Evolutionary conservation across 225 moss, liverwort and hornwort genomes (phyloP), one percentile per base, ranked within the genome.

Genomic region (Physcomitrellopsis africana): DNA sequence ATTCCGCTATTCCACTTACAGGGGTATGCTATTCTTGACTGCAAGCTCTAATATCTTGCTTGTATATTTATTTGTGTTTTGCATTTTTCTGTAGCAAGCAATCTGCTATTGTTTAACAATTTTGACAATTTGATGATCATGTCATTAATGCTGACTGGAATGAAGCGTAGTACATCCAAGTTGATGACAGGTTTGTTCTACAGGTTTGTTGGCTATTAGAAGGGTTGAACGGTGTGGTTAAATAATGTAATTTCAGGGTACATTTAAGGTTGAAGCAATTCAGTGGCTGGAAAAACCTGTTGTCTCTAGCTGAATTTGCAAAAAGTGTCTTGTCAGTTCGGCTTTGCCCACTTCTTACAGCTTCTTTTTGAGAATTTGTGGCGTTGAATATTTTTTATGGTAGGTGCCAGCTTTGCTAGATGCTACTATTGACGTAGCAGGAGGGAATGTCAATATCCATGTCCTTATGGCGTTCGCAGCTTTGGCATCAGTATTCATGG

Each of bases 381-480:
- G 32, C 51, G 23, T 73, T 32, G 45, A 11, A 3, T 78, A 16
- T 69, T 72, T 72, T 60, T 45, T 6, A 11, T 65, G 72, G 74
- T 90, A 94, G 97, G 94, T 99, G 61, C 93, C 99, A 67, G 95
- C 95, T 70, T 76, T 92, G 76, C 58, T 95, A 63, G 99, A 99
- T 80, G 95, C 99, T 60, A 82, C 86, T 24, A 86, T 95, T 82
- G 99, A 95, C 67, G 77, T 95, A 53, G 93, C 99, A 19, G 99
- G 95, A 80, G 99, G 99, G 59, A 90, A 72, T 59, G 68, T 99
- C 74, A 95, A 99, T 52, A 99, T 99, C 65, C 99, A 99, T 79
- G 99, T 99, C 37, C 89, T 99, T 64, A 99, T 99, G 95, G 95
- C 99, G 47, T 87, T 95, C 63, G 99, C 99, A 77, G 93, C 99